Percentiles rank a stretch among this genome's conserved stretches.
Conservation (phyloP, 2,329 filamentous ascomycete species). For the Fusarium keratoplasticum region DNA sequence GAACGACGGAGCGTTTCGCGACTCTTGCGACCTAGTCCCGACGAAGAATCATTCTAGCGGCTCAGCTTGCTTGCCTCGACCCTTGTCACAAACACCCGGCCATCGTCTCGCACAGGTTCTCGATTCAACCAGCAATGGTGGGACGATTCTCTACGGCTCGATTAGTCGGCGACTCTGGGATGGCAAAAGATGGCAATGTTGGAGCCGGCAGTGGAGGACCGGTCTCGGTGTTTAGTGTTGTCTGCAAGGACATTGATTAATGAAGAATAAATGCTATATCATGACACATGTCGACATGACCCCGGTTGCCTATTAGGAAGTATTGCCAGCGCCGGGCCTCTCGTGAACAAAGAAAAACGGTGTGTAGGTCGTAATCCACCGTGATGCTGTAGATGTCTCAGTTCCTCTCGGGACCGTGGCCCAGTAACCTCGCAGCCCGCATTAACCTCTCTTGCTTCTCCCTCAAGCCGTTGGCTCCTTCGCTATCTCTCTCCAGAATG, state of each 20-base stretch:
- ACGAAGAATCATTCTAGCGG: constrained; percentile 2
- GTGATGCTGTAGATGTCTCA: constrained; percentile 4
- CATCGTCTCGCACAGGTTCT: neutral
- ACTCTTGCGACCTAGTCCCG: constrained; percentile 1
- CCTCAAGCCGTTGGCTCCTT: constrained; percentile 43
- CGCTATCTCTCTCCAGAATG: constrained; percentile 43
- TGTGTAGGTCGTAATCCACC: neutral
- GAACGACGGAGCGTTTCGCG: neutral
- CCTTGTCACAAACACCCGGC: neutral
- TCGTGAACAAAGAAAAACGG: constrained; percentile 24
- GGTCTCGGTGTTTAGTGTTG: constrained; percentile 27
- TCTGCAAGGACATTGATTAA: constrained; percentile 42
- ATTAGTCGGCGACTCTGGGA: neutral
- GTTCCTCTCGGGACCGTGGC: constrained; percentile 34
- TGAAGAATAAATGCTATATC: constrained; percentile 47
- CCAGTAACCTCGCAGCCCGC: constrained; percentile 55
- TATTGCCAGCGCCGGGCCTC: constrained; percentile 31
- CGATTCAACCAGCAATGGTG: neutral
- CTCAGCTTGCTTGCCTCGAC: constrained; percentile 9
- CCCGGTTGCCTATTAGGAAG: constrained; percentile 37
- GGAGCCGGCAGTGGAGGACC: constrained; percentile 22
- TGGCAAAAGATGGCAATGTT: constrained; percentile 5
- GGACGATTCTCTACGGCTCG: neutral
- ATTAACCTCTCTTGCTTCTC: constrained; percentile 54
- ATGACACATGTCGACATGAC: constrained; percentile 46